Conservation (phyloP, 192 early-diverging fungal genomes). For the Oehlia diaphana region DNA sequence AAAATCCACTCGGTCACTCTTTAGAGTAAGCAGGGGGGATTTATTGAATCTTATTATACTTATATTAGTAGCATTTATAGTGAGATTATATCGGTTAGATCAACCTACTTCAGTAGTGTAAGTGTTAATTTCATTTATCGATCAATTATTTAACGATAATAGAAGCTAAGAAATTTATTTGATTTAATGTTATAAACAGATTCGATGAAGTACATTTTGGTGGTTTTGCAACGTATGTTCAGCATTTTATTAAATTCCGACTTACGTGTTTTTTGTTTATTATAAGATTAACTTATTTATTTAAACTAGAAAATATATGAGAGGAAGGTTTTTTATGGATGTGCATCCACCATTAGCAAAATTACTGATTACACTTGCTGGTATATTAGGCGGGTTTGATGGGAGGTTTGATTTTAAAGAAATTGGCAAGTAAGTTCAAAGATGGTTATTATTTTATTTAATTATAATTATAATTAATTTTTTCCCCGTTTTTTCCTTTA, state of each 20-base stretch:
- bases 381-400: constrained; percentile 84
- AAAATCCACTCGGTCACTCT: background rate
- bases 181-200: constrained; percentile 42
- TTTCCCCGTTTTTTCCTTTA: background rate
- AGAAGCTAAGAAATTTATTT: background rate
- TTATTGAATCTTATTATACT: constrained; percentile 34
- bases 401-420: constrained; percentile 91
- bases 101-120: constrained; percentile 54
- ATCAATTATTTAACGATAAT: background rate
- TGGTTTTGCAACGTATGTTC: constrained; percentile 73
- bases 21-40: constrained; percentile 19
- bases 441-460: background rate
- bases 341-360: constrained; percentile 96
- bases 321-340: constrained; percentile 88
- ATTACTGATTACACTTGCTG: constrained; percentile 78
- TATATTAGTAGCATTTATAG: constrained; percentile 37
- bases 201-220: constrained; percentile 99
- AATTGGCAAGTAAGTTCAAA: constrained; percentile 71
- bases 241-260: background rate
- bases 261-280: no score
- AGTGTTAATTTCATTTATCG: constrained; percentile 19
- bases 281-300: background rate
- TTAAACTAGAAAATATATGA: constrained; percentile 71
- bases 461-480: background rate
- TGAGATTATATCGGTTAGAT: constrained; percentile 44